A percentile compares a stretch with the other conserved stretches of the same genome.
Conservation (phyloP, 306 rosid species). For the Casuarina glauca region DNA sequence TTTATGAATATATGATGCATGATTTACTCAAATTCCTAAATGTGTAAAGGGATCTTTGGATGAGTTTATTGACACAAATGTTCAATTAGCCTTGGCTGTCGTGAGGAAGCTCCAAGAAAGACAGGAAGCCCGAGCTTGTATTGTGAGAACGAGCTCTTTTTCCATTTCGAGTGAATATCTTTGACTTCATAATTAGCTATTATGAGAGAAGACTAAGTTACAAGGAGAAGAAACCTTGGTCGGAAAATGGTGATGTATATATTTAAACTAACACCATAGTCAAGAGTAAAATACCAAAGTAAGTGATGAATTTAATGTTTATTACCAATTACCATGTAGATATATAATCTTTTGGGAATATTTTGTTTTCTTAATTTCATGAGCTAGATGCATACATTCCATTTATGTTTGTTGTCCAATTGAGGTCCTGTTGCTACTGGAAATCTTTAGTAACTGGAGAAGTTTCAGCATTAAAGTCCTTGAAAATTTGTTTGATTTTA, state of each 20-base stretch:
- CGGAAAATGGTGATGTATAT: not conserved
- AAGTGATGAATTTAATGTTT: not conserved
- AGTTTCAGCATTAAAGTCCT: conserved; percentile 4
- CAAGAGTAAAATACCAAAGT: not conserved
- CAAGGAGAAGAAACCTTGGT: not conserved
- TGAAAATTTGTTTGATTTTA: not conserved
- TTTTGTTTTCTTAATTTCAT: not conserved
- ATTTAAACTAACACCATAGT: not conserved
- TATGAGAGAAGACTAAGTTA: not conserved
- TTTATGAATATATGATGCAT: conserved; percentile 44
- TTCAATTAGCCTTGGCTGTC: conserved; percentile 88
- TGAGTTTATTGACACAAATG: conserved; percentile 95
- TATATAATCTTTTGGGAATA: not conserved
- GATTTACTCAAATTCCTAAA: conserved; percentile 86
- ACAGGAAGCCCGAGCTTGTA: conserved; percentile 66
- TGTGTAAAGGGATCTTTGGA: conserved; percentile 99
- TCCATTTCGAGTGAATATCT: not conserved
- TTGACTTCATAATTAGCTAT: conserved; percentile 20
- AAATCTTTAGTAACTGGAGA: conserved; percentile 4
- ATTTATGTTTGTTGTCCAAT: not conserved
- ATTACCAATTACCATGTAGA: not conserved
- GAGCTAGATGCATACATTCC: not conserved
- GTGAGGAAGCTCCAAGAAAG: conserved; percentile 78
- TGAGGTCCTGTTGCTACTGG: not conserved
- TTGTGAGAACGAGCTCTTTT: conserved; percentile 52